Conservation (phyloP, 2,329 filamentous ascomycete genomes). For the Penicillium sp. region DNA sequence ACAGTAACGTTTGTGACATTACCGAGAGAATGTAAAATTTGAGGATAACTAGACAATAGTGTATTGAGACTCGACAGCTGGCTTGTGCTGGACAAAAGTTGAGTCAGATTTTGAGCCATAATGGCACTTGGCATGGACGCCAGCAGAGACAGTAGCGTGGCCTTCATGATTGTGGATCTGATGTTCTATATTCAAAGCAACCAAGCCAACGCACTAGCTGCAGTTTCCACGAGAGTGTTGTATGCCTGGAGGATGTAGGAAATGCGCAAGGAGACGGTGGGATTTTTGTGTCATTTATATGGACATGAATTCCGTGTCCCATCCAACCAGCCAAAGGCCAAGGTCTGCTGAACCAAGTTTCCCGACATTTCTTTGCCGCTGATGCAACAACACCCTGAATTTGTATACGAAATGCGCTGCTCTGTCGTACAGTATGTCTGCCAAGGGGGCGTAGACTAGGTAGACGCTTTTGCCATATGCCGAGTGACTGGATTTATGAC, state of each 20-base stretch:
- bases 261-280: neutral
- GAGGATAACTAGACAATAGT: constrained; percentile 3
- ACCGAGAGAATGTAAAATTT: neutral
- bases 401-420: neutral
- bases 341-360: neutral
- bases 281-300: neutral
- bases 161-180: neutral
- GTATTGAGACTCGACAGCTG: constrained; percentile 8
- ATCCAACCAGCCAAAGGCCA: neutral
- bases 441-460: neutral
- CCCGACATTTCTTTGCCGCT: constrained; percentile 1
- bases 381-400: neutral
- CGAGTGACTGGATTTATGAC: neutral
- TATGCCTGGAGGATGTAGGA: neutral
- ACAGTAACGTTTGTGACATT: constrained; percentile 9
- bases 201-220: neutral
- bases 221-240: neutral
- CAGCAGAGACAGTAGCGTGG: neutral
- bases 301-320: neutral
- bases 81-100: constrained; percentile 4
- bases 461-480: neutral
- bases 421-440: neutral
- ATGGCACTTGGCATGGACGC: constrained; percentile 2
- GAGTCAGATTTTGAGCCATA: constrained; percentile 5
- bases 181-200: neutral